A percentile compares a stretch with the other conserved stretches of the same genome.
Conservation (phyloP, 1,284 basidiomycete genomes). For the Cutaneotrichosporon sp. region DNA sequence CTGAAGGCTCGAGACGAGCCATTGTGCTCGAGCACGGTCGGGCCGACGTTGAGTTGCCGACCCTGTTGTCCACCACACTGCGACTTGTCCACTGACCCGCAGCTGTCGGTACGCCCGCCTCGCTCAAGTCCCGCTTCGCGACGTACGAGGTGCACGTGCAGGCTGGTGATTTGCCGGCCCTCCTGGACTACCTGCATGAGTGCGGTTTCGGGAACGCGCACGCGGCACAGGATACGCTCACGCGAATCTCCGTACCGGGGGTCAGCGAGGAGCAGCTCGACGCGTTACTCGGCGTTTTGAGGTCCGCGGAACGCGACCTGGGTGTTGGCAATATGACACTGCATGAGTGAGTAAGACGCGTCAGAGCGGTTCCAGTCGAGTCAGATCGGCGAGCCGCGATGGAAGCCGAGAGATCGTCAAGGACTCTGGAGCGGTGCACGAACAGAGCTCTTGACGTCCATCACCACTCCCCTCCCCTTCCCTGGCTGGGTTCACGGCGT, state of each 20-base stretch:
- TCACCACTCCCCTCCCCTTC: no score
- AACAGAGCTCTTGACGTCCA: no score
- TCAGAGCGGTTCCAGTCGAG: no score
- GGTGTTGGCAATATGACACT: conserved; percentile 25
- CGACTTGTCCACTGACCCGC: not conserved
- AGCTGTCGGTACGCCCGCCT: conserved; percentile 59
- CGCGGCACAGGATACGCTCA: conserved; percentile 24
- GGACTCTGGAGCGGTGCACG: no score
- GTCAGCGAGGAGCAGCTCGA: conserved; percentile 27
- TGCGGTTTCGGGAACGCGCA: conserved; percentile 55
- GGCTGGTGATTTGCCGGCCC: conserved; percentile 56
- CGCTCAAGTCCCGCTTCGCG: conserved; percentile 61
- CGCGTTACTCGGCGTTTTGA: conserved; percentile 21
- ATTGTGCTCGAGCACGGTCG: no score
- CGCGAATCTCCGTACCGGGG: conserved; percentile 30
- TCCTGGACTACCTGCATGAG: conserved; percentile 61
- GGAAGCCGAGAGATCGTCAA: no score
- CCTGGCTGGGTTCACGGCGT: no score
- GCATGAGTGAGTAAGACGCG: conserved; percentile 39
- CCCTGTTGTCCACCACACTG: not conserved
- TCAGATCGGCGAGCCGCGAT: no score
- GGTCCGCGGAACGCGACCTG: conserved; percentile 17
- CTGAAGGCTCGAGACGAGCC: no score
- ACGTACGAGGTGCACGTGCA: conserved; percentile 74
- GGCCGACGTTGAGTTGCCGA: no score